Evolutionary conservation across 768 basidiomycete genomes (phyloP).

Genomic region (Rhodotorula sphaerocarpa): DNA sequence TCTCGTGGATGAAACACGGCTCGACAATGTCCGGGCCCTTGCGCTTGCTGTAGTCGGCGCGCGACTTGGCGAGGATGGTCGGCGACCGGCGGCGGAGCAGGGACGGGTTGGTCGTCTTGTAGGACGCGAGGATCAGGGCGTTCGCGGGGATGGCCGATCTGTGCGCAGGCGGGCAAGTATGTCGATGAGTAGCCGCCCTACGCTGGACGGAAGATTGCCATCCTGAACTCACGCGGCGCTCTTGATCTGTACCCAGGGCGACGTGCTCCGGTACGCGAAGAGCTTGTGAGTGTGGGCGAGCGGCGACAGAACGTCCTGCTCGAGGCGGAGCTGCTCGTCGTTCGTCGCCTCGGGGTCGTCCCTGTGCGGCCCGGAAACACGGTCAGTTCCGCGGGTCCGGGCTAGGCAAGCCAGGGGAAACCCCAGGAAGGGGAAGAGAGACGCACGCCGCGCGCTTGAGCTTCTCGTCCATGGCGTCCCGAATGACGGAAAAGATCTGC

Average conservation of each 20-base stretch:
- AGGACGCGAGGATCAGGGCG: slow-evolving; percentile 45
- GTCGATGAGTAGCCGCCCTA: neutral
- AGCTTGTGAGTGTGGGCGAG: slow-evolving; percentile 45
- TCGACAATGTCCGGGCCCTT: slow-evolving; percentile 42
- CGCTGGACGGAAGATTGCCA: no score
- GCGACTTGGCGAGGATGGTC: slow-evolving; percentile 38
- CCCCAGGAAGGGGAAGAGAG: no score
- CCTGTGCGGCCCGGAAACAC: neutral
- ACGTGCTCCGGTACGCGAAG: slow-evolving; percentile 45
- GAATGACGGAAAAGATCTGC: slow-evolving; percentile 47
- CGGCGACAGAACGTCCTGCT: slow-evolving; percentile 49
- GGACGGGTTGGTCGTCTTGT: slow-evolving; percentile 43
- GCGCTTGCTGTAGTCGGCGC: slow-evolving; percentile 27
- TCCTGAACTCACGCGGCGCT: slow-evolving; percentile 44
- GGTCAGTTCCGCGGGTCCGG: neutral
- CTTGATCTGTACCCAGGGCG: slow-evolving; percentile 49
- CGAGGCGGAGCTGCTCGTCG: slow-evolving; percentile 48
- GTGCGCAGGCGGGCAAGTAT: neutral
- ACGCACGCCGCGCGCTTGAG: slow-evolving; percentile 42
- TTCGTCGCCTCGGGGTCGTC: slow-evolving; percentile 39
- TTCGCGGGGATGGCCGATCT: slow-evolving; percentile 49
- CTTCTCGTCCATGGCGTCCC: slow-evolving; percentile 47
- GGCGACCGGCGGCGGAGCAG: slow-evolving; percentile 42
- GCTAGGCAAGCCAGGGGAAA: neutral
- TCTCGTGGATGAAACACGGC: slow-evolving; percentile 47